Evolutionary conservation across 257 asterid species (phyloP).

Genomic region (Oldenlandia corymbosa): DNA sequence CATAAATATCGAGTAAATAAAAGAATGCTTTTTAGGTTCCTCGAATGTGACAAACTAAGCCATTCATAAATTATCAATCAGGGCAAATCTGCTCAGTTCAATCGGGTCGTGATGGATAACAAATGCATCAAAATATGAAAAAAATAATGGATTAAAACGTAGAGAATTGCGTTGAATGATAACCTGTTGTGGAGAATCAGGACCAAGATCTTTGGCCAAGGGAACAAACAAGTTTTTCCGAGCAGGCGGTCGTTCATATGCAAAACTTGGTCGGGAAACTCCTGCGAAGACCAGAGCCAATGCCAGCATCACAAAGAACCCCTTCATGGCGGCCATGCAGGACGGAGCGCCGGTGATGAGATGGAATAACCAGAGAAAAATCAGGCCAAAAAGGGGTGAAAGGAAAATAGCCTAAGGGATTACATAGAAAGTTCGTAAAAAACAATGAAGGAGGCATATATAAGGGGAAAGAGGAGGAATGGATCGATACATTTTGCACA

Average conservation of each 20-base stretch:
- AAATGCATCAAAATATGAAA: not conserved
- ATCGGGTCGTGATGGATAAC: not conserved
- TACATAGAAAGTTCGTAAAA: not conserved
- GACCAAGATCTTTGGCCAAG: conserved; percentile 12
- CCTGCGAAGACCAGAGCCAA: conserved; percentile 17
- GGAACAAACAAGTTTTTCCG: conserved; percentile 20
- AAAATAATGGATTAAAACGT: not conserved
- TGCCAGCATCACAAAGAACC: not conserved
- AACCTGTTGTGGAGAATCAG: conserved; percentile 46
- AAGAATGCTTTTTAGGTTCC: too few relatives aligned
- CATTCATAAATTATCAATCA: not conserved
- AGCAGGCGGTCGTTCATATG: conserved; percentile 38
- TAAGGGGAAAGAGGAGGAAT: not conserved
- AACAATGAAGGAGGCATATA: not conserved
- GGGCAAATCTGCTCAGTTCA: not conserved
- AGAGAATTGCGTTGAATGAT: not conserved
- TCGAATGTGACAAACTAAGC: not conserved
- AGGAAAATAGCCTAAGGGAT: not conserved
- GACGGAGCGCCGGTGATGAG: not conserved
- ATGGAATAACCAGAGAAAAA: not conserved
- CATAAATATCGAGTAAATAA: not conserved
- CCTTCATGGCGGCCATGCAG: conserved; percentile 15
- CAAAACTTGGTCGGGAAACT: conserved; percentile 7
- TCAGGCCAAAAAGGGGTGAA: not conserved
- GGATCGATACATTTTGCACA: not conserved